Percentiles rank a stretch among this genome's conserved stretches.
Conservation (phyloP, 2,329 filamentous ascomycete species). For the Claviceps africana region DNA sequence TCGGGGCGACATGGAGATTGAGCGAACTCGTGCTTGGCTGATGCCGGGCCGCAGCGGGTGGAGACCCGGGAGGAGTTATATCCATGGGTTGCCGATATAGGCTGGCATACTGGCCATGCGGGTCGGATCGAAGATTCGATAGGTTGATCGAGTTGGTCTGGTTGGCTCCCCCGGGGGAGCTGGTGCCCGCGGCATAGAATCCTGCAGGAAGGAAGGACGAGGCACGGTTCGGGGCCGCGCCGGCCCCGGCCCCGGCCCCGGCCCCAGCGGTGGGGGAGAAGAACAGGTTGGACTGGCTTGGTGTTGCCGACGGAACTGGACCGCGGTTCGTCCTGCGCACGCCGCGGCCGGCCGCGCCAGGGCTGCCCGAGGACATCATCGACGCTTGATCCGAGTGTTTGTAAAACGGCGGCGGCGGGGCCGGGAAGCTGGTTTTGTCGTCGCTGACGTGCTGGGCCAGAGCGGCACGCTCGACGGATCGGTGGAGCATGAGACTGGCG, state of each 20-base stretch:
- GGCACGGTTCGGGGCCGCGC: constrained; percentile 46
- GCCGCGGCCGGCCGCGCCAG: constrained; percentile 27
- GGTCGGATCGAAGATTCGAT: constrained; percentile 46
- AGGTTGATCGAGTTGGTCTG: constrained; percentile 43
- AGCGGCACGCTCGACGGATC: constrained; percentile 78
- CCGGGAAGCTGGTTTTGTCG: constrained; percentile 51
- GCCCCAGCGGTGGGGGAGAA: constrained; percentile 76
- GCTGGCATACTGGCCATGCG: constrained; percentile 32
- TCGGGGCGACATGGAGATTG: constrained; percentile 41
- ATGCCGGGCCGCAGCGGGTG: constrained; percentile 34
- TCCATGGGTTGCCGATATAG: constrained; percentile 29
- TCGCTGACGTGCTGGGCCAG: constrained; percentile 56
- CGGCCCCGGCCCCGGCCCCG: constrained; percentile 45
- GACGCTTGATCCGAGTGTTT: constrained; percentile 48
- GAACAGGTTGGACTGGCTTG: constrained; percentile 63
- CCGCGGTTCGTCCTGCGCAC: constrained; percentile 38
- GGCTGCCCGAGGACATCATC: constrained; percentile 31
- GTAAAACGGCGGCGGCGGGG: constrained; percentile 46
- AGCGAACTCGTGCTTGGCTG: constrained; percentile 51
- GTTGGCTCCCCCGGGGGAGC: constrained; percentile 29
- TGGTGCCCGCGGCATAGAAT: constrained; percentile 66
- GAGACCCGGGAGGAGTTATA: constrained; percentile 51
- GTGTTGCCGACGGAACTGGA: constrained; percentile 39
- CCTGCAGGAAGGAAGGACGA: constrained; percentile 80
- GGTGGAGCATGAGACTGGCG: constrained; percentile 81